phyloP scores from a whole-genome alignment of 345 rosid species.

The Anastatica hierochuntica region DNA sequence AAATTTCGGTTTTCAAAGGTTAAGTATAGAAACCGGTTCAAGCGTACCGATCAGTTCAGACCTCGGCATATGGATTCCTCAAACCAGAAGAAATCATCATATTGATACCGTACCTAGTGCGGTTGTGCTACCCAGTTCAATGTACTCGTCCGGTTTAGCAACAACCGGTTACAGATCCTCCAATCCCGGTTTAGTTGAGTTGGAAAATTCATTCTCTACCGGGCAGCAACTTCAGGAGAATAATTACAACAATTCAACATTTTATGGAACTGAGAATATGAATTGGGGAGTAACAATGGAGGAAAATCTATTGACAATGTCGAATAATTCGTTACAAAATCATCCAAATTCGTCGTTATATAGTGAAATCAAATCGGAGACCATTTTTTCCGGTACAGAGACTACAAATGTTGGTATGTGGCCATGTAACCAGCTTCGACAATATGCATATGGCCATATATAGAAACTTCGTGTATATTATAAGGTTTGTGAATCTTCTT shows the following conservation, averaged over 20 bases:
- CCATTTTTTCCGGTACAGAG: conserved; percentile 36
- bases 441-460: conserved; percentile 30
- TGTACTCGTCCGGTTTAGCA: conserved; percentile 22
- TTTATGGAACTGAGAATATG: conserved; percentile 37
- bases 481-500: conserved; percentile 17
- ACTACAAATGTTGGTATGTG: conserved; percentile 38
- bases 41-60: conserved; percentile 11
- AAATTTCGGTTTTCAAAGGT: conserved; percentile 23
- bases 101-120: conserved; percentile 24
- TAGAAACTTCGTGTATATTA: conserved; percentile 19
- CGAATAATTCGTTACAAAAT: conserved; percentile 37
- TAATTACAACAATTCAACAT: conserved; percentile 41
- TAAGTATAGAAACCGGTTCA: conserved; percentile 23
- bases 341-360: conserved; percentile 45
- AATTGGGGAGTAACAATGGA: conserved; percentile 59
- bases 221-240: conserved; percentile 17
- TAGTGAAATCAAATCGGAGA: conserved; percentile 65
- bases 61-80: conserved; percentile 29
- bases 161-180: neutral
- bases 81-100: conserved; percentile 23
- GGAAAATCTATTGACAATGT: conserved; percentile 15
- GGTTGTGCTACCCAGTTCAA: conserved; percentile 27
- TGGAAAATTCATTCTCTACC: neutral
- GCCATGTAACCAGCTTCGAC: conserved; percentile 43
- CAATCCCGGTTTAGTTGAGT: neutral